Evolutionary conservation across 495 filamentous ascomycete genomes (phyloP).

Genomic region (Annulohypoxylon bovei): DNA sequence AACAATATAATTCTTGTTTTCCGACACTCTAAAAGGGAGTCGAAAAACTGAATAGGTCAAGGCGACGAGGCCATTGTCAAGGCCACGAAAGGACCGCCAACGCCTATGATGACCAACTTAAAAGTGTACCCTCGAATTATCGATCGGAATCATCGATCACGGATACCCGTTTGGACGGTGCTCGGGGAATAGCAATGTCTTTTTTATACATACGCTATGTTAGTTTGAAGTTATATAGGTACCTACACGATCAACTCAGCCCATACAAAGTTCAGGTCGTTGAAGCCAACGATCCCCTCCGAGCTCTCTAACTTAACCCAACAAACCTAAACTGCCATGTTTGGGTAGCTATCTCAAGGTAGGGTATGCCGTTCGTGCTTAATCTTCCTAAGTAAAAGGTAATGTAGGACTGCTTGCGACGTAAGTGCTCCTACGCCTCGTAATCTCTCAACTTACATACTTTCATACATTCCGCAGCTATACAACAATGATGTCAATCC

Average conservation of each 20-base stretch:
- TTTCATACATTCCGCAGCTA: not conserved
- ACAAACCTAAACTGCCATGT: not conserved
- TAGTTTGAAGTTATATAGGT: not conserved
- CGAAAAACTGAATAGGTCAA: not conserved
- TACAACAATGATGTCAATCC: not conserved
- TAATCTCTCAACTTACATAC: not conserved
- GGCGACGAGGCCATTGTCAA: not conserved
- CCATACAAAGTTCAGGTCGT: slow-evolving; percentile 4
- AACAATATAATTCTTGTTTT: slow-evolving; percentile 3
- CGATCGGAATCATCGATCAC: not conserved
- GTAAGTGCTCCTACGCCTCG: not conserved
- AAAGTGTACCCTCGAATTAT: not conserved
- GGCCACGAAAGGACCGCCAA: not conserved
- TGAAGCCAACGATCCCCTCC: slow-evolving; percentile 16
- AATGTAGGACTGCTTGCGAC: not conserved
- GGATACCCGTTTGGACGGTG: not conserved
- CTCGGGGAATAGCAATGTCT: not conserved
- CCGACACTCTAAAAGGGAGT: not conserved
- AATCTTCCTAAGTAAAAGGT: not conserved
- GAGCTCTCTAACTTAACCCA: not conserved
- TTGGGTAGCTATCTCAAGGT: not conserved
- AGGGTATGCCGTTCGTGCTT: not conserved
- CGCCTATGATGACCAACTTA: not conserved
- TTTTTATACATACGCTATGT: not conserved
- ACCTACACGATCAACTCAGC: not conserved